A percentile compares a stretch with the other conserved stretches of the same genome.
phyloP scores from a whole-genome alignment of 2,329 filamentous ascomycete genomes.

The Aspergillus sp. region DNA sequence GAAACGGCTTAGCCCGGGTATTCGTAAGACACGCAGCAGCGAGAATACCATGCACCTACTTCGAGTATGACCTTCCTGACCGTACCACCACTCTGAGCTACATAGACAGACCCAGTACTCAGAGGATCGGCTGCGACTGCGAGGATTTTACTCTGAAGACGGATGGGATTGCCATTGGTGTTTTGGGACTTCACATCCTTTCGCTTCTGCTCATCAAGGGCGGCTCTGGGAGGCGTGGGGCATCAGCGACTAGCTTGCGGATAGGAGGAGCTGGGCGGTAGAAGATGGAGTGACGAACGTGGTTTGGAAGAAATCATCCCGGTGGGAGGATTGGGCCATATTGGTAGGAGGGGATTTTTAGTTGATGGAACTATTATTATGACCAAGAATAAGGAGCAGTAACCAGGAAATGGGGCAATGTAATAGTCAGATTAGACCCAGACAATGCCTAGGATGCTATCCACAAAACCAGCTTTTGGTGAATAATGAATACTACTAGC shows the following conservation, averaged over 20 bases:
- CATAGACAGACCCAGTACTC: slow-evolving; percentile 64
- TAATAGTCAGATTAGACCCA: not conserved
- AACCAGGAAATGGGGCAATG: not conserved
- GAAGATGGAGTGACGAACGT: slow-evolving; percentile 59
- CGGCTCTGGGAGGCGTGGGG: slow-evolving; percentile 41
- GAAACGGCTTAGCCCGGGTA: slow-evolving; percentile 16
- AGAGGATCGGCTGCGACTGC: slow-evolving; percentile 69
- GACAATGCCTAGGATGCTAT: not conserved
- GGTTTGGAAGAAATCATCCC: slow-evolving; percentile 88
- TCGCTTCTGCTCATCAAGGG: slow-evolving; percentile 54
- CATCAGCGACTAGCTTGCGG: slow-evolving; percentile 15
- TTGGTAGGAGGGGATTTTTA: not conserved
- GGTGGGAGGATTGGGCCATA: slow-evolving; percentile 70
- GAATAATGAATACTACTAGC: not conserved
- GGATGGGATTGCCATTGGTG: slow-evolving; percentile 77
- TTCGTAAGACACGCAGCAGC: slow-evolving; percentile 9
- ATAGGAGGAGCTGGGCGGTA: slow-evolving; percentile 9
- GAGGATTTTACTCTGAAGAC: slow-evolving; percentile 81
- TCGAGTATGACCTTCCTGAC: slow-evolving; percentile 73
- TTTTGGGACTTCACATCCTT: slow-evolving; percentile 77
- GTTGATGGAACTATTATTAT: not conserved
- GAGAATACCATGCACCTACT: slow-evolving; percentile 57
- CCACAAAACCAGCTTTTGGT: not conserved
- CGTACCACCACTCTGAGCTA: slow-evolving; percentile 84
- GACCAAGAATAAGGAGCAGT: not conserved